phyloP scores from a whole-genome alignment of 2,329 filamentous ascomycete genomes.

The Fusarium floridanum region DNA sequence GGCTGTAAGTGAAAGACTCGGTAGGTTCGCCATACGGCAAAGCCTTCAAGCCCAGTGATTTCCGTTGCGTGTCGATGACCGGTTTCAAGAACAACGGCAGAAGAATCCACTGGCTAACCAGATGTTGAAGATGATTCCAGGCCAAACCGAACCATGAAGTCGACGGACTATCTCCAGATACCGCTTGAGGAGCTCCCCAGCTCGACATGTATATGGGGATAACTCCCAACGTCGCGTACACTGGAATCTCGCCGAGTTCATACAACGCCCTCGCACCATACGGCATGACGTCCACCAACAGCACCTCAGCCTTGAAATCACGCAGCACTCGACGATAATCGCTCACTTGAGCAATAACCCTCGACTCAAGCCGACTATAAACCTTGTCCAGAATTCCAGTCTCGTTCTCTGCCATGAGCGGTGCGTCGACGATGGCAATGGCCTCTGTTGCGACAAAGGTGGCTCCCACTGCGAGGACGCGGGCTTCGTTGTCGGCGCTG shows the following conservation, averaged over 20 bases:
- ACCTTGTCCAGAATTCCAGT: slow-evolving; percentile 51
- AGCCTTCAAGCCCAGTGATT: slow-evolving; percentile 42
- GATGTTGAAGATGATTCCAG: slow-evolving; percentile 46
- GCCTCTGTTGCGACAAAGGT: slow-evolving; percentile 49
- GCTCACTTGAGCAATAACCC: slow-evolving; percentile 52
- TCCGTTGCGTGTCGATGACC: slow-evolving; percentile 50
- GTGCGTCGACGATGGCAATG: slow-evolving; percentile 49
- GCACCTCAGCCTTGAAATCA: slow-evolving; percentile 47
- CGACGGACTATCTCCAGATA: slow-evolving; percentile 50
- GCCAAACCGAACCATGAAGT: slow-evolving; percentile 42
- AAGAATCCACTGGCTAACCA: slow-evolving; percentile 45
- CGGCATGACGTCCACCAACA: slow-evolving; percentile 56
- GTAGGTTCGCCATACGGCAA: slow-evolving; percentile 48
- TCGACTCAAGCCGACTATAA: slow-evolving; percentile 42
- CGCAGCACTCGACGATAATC: slow-evolving; percentile 52
- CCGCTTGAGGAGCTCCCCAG: slow-evolving; percentile 47
- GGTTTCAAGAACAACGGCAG: slow-evolving; percentile 47
- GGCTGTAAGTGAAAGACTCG: slow-evolving; percentile 53
- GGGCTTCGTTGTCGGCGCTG: slow-evolving; percentile 49
- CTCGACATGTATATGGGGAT: slow-evolving; percentile 54
- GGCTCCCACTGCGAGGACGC: slow-evolving; percentile 52
- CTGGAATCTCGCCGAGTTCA: slow-evolving; percentile 52
- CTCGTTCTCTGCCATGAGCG: slow-evolving; percentile 43
- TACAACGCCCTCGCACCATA: slow-evolving; percentile 52
- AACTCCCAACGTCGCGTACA: slow-evolving; percentile 55